These are phyloP conservation scores for Salisapilia sapeloensis DNA, from an alignment of 352 stramenopile species.

Conservation along the genomic window DNA sequence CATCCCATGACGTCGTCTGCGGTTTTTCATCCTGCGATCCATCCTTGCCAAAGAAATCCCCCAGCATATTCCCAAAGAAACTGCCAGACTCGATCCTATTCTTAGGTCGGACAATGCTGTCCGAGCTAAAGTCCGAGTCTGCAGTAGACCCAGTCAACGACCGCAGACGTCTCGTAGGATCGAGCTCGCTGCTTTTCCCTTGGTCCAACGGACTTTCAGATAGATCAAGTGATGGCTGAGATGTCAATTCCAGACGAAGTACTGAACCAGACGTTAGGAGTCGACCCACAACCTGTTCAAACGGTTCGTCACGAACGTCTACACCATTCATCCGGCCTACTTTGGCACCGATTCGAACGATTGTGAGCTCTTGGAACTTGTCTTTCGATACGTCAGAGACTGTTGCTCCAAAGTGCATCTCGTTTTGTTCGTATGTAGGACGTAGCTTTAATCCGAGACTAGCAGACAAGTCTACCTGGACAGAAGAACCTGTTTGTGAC, in stretches of 20 bases:
- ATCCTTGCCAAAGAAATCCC: slow-evolving; percentile 44
- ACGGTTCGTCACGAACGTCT: slow-evolving; percentile 29
- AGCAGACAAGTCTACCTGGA: slow-evolving; percentile 13
- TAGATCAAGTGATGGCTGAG: no score
- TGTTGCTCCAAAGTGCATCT: slow-evolving; percentile 39
- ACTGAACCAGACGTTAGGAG: no score
- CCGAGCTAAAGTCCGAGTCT: no score
- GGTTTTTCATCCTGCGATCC: slow-evolving; percentile 16
- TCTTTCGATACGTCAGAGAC: slow-evolving; percentile 43
- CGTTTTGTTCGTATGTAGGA: slow-evolving; percentile 38
- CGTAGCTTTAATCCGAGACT: slow-evolving; percentile 41
- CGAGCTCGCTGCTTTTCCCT: no score
- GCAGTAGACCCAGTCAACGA: no score
- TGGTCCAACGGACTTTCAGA: no score
- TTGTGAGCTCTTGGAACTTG: slow-evolving; percentile 17
- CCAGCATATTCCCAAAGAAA: slow-evolving; percentile 50
- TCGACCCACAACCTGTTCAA: slow-evolving; percentile 41
- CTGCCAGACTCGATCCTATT: no score
- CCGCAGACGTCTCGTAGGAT: no score
- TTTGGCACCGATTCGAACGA: slow-evolving; percentile 40
- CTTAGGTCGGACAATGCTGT: no score
- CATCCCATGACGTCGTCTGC: slow-evolving; percentile 53
- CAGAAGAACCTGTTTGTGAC: slow-evolving; percentile 48
- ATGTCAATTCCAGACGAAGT: no score
- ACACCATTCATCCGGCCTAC: slow-evolving; percentile 61